Evolutionary conservation across 805 yeast genomes (phyloP), one percentile per base, ranked within the genome.

Genomic region (Yarrowia hollandica): DNA sequence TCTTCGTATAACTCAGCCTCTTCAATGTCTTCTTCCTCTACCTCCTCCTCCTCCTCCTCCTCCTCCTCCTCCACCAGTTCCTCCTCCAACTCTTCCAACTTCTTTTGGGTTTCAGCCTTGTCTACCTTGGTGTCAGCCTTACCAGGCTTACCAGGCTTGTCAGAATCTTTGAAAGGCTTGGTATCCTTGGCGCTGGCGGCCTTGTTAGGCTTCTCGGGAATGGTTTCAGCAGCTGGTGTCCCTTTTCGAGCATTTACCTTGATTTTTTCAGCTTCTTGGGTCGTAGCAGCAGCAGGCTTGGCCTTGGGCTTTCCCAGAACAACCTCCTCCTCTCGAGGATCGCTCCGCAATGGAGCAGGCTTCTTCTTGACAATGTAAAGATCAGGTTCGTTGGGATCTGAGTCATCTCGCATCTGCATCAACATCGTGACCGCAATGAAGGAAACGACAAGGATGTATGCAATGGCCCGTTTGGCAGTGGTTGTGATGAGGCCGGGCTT

Each of bases 401-500:
- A 35, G n/a, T 25, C 15, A 12, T 52, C 44, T 1, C 44, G 18
- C 42, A 35, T 35, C 44, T 52, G 58, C 33, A 52, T 22, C 34
- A 35, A 14, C 28, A 52, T 21, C 18, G 35, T 19, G 16, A 26
- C n/a, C 14, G 58, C 58, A 34, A 52, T 23, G 21, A 52, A 21
- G 12, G 28, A 14, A n/a, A 52, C 14, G 26, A 52, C 22, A 18
- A 37, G 16, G 26, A 52, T 26, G 58, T 52, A 52, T 25, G 44
- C 58, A 25, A 52, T 52, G 42, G 58, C 58, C 19, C 58, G 42
- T 28, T 37, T 52, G 42, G 58, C 44, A 19, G 58, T 37, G 44
- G 41, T 52, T 9, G 58, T 52, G 44, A 52, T 35, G 25, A 35
- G 11, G 2, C 58, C 58, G 12, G 44, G 34, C n/a, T 35, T 52